Evolutionary conservation across 306 rosid species (phyloP).

Genomic region (Calophaca sinica): DNA sequence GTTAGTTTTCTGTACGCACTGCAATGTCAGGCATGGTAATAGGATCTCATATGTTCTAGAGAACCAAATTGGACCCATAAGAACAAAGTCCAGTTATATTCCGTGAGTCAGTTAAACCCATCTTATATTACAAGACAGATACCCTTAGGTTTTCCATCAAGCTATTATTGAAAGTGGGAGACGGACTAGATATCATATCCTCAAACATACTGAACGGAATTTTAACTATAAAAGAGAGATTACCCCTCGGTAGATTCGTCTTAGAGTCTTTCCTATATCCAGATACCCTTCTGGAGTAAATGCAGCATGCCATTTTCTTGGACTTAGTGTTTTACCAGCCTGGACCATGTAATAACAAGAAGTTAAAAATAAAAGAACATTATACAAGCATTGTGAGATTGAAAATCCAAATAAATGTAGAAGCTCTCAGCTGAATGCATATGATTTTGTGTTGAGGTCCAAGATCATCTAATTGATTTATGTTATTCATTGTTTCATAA

Average conservation of each 20-base stretch:
- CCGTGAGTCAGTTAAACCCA: conserved; percentile 29
- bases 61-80: not conserved
- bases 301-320: conserved; percentile 92
- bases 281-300: conserved; percentile 84
- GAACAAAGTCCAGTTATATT: not conserved
- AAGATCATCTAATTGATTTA: conserved; percentile 28
- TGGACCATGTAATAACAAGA: conserved; percentile 50
- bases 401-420: conserved; percentile 27
- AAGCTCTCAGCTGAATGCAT: conserved; percentile 16
- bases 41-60: not conserved
- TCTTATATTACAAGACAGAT: conserved; percentile 23
- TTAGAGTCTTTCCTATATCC: conserved; percentile 82
- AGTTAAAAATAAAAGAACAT: conserved; percentile 33
- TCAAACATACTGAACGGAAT: conserved; percentile 41
- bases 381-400: conserved; percentile 19
- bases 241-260: conserved; percentile 94
- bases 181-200: conserved; percentile 32
- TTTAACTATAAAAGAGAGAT: conserved; percentile 49
- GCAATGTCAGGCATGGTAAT: too few species aligned
- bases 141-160: conserved; percentile 23
- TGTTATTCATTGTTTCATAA: conserved; percentile 8
- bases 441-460: not conserved
- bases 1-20: not conserved
- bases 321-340: conserved; percentile 93
- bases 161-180: conserved; percentile 10